Evolutionary conservation across 2,329 filamentous ascomycete genomes (phyloP).

Genomic region (Trichoderma harzianum): DNA sequence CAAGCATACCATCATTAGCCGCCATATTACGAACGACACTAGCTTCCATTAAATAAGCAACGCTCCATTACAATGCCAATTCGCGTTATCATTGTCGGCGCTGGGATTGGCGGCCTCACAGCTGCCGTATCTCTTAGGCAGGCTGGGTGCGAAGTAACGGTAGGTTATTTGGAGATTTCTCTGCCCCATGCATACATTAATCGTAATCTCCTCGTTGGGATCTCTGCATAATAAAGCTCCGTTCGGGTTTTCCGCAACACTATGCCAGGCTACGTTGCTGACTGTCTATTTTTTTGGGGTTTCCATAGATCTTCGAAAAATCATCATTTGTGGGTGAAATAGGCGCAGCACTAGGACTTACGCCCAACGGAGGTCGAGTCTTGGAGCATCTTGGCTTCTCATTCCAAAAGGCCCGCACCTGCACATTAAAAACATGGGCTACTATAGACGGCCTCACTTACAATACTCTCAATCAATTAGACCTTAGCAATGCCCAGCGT

Average conservation of each 20-base stretch:
- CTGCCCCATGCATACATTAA: not conserved
- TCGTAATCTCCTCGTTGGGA: not conserved
- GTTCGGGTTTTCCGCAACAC: not conserved
- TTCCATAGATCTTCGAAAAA: not conserved
- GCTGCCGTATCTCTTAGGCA: not conserved
- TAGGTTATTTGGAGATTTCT: not conserved
- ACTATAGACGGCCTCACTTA: not conserved
- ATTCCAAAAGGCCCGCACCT: not conserved
- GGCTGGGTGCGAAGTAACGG: not conserved
- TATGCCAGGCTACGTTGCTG: not conserved
- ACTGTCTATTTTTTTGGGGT: not conserved
- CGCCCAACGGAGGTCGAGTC: not conserved
- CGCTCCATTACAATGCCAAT: not conserved
- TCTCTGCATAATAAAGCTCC: not conserved
- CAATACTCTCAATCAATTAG: not conserved
- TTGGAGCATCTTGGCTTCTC: not conserved
- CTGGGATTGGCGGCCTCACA: not conserved
- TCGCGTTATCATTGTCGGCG: not conserved
- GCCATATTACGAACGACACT: no score
- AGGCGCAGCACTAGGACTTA: not conserved
- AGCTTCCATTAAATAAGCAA: not conserved
- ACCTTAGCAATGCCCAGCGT: not conserved
- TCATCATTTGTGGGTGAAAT: not conserved
- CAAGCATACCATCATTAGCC: not conserved
- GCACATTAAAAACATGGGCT: not conserved